Conservation (phyloP, 352 stramenopile genomes). For the Globisporangium acanthophoron region DNA sequence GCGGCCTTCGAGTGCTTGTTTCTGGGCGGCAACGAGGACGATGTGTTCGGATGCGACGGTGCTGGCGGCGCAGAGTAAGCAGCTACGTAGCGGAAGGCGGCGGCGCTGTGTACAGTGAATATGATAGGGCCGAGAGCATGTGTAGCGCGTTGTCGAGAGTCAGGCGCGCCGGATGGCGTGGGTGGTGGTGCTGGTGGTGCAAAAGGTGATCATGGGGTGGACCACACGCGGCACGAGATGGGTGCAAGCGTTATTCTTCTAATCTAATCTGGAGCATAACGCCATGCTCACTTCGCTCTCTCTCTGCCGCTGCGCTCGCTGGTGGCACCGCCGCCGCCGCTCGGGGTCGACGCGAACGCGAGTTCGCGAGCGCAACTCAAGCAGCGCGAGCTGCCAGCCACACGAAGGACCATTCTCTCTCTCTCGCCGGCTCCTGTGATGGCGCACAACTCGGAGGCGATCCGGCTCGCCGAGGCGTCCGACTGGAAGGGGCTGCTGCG, state of each 20-base stretch:
- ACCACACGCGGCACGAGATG: no score
- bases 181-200: no score
- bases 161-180: no score
- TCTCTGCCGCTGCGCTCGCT: background rate
- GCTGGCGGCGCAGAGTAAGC: background rate
- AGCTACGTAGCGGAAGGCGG: no score
- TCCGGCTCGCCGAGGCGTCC: conserved; percentile 69
- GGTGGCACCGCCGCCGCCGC: no score
- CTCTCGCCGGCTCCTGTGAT: conserved; percentile 1
- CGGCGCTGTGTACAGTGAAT: no score
- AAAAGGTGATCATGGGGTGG: no score
- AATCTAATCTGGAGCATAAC: no score
- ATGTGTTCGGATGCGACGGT: background rate
- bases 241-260: no score
- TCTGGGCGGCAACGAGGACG: conserved; percentile 10
- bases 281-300: background rate
- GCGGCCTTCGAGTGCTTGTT: conserved; percentile 35
- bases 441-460: conserved; percentile 47
- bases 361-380: no score
- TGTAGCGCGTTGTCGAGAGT: background rate
- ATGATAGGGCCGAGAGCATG: no score
- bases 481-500: conserved; percentile 69
- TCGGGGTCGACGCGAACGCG: no score
- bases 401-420: background rate
- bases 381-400: background rate